Evolutionary conservation across 2,329 filamentous ascomycete species (phyloP).

Genomic region (Escovopsis weberi): DNA sequence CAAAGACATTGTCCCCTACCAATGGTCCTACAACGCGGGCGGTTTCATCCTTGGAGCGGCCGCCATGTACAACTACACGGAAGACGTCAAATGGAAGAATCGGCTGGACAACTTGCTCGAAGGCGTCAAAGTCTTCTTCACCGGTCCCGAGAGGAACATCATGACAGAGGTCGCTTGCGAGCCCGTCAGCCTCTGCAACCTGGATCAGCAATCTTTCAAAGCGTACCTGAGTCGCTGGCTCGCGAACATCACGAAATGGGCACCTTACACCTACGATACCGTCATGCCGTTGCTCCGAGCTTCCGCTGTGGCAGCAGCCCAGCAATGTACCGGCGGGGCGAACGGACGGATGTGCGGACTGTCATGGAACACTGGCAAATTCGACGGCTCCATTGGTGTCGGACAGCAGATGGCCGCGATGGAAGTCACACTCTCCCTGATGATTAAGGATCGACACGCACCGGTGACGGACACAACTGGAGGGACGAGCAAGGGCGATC

Average conservation of each 20-base stretch:
- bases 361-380: conserved; percentile 41
- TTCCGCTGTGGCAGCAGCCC: conserved; percentile 42
- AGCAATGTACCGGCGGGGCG: conserved; percentile 41
- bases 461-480: conserved; percentile 38
- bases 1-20: conserved; percentile 40
- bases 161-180: conserved; percentile 57
- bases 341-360: conserved; percentile 46
- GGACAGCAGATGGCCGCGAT: conserved; percentile 59
- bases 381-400: conserved; percentile 46
- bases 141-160: conserved; percentile 33
- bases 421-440: conserved; percentile 47
- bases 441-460: conserved; percentile 30
- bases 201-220: conserved; percentile 50
- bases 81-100: conserved; percentile 38
- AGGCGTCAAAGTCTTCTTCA: conserved; percentile 40
- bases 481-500: conserved; percentile 39
- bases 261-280: conserved; percentile 38
- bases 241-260: conserved; percentile 47
- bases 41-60: conserved; percentile 51
- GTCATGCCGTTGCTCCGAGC: conserved; percentile 39
- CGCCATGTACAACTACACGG: conserved; percentile 52
- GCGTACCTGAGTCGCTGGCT: conserved; percentile 48
- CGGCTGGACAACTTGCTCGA: conserved; percentile 42
- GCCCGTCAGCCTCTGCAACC: conserved; percentile 42
- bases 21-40: conserved; percentile 58